Percentiles rank a stretch among this genome's conserved stretches.
Conservation (phyloP, 257 asterid genomes). For the Lycium ferocissimum region DNA sequence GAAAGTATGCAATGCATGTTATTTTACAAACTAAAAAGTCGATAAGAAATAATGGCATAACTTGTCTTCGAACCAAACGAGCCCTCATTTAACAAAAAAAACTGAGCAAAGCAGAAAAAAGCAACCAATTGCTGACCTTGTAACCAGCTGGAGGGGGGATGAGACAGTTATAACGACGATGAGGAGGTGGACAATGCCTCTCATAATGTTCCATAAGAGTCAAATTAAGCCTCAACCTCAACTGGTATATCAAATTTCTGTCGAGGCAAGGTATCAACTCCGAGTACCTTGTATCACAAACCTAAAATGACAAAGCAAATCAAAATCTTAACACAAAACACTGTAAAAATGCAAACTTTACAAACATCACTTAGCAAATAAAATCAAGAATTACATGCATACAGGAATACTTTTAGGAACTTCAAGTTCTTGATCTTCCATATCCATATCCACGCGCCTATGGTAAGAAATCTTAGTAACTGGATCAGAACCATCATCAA, state of each 20-base stretch:
- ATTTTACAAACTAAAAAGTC: too few species aligned
- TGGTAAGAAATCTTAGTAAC: conserved; percentile 45
- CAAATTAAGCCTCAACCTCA: conserved; percentile 72
- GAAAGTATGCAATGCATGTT: too few species aligned
- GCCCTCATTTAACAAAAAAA: background rate
- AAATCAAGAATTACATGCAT: conserved; percentile 28
- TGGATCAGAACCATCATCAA: conserved; percentile 65
- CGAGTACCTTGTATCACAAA: conserved; percentile 80
- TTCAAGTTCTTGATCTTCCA: conserved; percentile 68
- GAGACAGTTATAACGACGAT: conserved; percentile 84
- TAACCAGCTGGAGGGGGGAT: conserved; percentile 92
- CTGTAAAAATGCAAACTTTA: background rate
- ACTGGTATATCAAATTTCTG: conserved; percentile 67
- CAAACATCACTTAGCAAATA: background rate
- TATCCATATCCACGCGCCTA: conserved; percentile 54
- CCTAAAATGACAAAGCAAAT: conserved; percentile 46
- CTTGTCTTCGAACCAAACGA: too few species aligned
- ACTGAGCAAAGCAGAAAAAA: background rate
- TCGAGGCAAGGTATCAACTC: conserved; percentile 93
- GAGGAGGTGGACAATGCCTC: conserved; percentile 89
- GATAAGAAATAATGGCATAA: too few species aligned
- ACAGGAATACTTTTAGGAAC: conserved; percentile 75
- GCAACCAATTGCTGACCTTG: conserved; percentile 63
- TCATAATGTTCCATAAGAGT: conserved; percentile 97
- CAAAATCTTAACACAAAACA: conserved; percentile 12